Evolutionary conservation across 176 grass and related monocot species (phyloP).

Genomic region (Leersia perrieri): DNA sequence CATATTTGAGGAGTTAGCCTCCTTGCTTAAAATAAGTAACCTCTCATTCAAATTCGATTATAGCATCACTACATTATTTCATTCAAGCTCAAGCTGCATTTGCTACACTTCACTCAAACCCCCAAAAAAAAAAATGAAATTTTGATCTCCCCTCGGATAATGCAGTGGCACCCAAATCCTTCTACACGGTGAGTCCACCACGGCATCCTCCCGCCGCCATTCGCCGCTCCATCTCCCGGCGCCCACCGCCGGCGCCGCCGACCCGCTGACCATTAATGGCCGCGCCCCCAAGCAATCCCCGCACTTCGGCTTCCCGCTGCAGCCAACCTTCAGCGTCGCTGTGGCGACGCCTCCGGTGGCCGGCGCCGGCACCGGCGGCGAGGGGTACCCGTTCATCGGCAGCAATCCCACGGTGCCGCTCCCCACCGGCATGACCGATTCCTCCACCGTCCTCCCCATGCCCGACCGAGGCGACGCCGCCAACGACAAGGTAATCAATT

Average conservation of each 20-base stretch:
- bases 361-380: background rate
- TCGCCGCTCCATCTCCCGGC: background rate
- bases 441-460: slow-evolving; percentile 42
- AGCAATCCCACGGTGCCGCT: slow-evolving; percentile 59
- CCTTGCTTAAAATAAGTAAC: too few relatives aligned
- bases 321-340: slow-evolving; percentile 36
- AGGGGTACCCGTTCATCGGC: slow-evolving; percentile 58
- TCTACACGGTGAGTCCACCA: background rate
- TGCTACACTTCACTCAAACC: background rate
- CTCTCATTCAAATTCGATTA: background rate
- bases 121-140: background rate
- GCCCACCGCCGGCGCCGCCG: slow-evolving; percentile 35
- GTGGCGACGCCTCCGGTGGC: background rate
- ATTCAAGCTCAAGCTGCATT: background rate
- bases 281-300: slow-evolving; percentile 7
- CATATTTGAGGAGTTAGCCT: too few relatives aligned
- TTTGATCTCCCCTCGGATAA: background rate
- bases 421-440: slow-evolving; percentile 51
- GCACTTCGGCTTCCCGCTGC: slow-evolving; percentile 51
- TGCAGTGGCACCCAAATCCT: slow-evolving; percentile 2
- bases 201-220: background rate
- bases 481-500: slow-evolving; percentile 29
- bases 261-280: background rate
- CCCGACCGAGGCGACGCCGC: slow-evolving; percentile 23
- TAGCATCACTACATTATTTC: too few relatives aligned